Percentiles rank a stretch among this genome's conserved stretches.
Conservation (phyloP, 352 stramenopile genomes). For the Phytophthora uliginosa region DNA sequence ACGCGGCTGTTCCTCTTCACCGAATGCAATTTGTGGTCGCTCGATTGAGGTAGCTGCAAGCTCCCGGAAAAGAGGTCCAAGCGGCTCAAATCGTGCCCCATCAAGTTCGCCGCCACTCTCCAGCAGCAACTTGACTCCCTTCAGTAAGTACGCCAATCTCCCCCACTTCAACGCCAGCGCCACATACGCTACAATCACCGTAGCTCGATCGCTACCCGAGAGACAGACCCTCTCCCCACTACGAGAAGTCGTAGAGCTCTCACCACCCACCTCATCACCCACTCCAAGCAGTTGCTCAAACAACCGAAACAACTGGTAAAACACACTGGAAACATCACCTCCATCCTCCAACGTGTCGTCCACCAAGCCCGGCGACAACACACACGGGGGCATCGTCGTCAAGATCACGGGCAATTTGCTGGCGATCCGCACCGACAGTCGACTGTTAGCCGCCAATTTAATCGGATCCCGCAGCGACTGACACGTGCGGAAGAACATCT, state of each 20-base stretch:
- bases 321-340: conserved; percentile 47
- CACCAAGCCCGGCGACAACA: conserved; percentile 61
- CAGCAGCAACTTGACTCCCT: conserved; percentile 50
- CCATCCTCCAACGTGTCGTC: conserved; percentile 18
- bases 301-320: conserved; percentile 62
- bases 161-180: conserved; percentile 80
- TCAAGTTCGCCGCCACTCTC: conserved; percentile 29
- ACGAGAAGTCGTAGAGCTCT: not conserved
- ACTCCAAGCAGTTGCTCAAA: conserved; percentile 51
- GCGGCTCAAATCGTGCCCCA: conserved; percentile 28
- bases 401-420: conserved; percentile 71
- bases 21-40: conserved; percentile 18
- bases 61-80: conserved; percentile 51
- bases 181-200: conserved; percentile 60
- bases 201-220: conserved; percentile 36
- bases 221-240: conserved; percentile 9
- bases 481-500: conserved; percentile 79
- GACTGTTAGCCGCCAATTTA: conserved; percentile 32
- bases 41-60: conserved; percentile 48
- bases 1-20: conserved; percentile 35
- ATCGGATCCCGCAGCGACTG: conserved; percentile 50
- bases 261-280: not conserved
- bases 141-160: conserved; percentile 60
- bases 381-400: conserved; percentile 55
- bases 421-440: conserved; percentile 59